Conservation (phyloP, 106 monocot species). For the Platanthera guangdongensis region DNA sequence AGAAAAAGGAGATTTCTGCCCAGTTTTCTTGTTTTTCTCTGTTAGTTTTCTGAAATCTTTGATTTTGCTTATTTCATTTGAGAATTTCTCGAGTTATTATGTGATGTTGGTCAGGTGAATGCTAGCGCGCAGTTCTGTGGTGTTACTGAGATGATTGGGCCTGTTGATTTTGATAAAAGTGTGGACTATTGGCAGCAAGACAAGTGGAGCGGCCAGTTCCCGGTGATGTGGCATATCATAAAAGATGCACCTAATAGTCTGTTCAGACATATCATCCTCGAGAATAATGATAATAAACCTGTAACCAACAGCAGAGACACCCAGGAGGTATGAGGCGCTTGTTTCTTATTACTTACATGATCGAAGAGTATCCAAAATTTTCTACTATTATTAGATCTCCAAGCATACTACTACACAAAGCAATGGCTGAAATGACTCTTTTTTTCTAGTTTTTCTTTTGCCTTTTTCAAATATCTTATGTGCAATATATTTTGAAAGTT, state of each 20-base stretch:
- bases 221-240: constrained; percentile 85
- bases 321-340: constrained; percentile 54
- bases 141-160: constrained; percentile 89
- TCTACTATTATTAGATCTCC: constrained; percentile 1
- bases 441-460: neutral
- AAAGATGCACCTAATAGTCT: constrained; percentile 85
- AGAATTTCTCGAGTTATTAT: neutral
- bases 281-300: constrained; percentile 93
- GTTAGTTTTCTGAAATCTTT: constrained; percentile 26
- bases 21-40: constrained; percentile 91
- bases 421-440: too few species aligned
- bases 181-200: constrained; percentile 94
- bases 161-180: constrained; percentile 89
- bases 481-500: constrained; percentile 1
- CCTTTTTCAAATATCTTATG: neutral
- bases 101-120: constrained; percentile 27
- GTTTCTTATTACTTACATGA: constrained; percentile 1
- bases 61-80: constrained; percentile 4
- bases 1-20: constrained; percentile 41
- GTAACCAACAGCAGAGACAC: constrained; percentile 97
- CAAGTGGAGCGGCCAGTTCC: constrained; percentile 83
- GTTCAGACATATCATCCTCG: constrained; percentile 83
- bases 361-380: neutral
- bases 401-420: neutral
- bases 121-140: constrained; percentile 89